A percentile compares a stretch with the other conserved stretches of the same genome.
These are phyloP conservation scores for Xylariaceae sp. DNA, from an alignment of 2,329 filamentous ascomycete species.

Conservation along the genomic window DNA sequence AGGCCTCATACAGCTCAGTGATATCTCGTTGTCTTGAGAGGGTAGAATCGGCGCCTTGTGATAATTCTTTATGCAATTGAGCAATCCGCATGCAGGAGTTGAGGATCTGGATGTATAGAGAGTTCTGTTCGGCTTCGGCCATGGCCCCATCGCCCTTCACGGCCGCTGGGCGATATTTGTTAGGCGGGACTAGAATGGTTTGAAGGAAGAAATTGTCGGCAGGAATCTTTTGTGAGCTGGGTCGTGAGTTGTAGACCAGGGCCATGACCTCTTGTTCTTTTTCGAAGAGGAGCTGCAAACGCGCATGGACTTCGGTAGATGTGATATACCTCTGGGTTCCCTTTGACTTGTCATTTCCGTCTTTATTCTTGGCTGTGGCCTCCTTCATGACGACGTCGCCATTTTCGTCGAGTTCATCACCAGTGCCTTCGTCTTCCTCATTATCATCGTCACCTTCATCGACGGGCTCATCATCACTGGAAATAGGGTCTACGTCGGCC, in stretches of 20 bases:
- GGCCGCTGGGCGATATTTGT: constrained; percentile 84
- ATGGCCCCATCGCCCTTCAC: constrained; percentile 76
- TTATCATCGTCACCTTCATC: constrained; percentile 36
- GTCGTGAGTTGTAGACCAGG: constrained; percentile 79
- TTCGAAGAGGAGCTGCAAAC: constrained; percentile 75
- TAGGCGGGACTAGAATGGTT: constrained; percentile 83
- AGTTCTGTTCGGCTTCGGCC: constrained; percentile 84
- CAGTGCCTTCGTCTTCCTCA: constrained; percentile 29
- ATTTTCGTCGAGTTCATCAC: constrained; percentile 49
- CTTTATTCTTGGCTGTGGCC: constrained; percentile 35
- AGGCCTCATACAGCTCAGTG: constrained; percentile 74
- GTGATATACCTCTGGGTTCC: constrained; percentile 79
- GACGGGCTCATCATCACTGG: constrained; percentile 38
- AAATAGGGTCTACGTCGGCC: constrained; percentile 58
- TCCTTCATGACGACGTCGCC: constrained; percentile 58
- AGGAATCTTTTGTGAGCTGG: constrained; percentile 57
- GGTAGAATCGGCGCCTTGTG: constrained; percentile 31
- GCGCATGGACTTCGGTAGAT: constrained; percentile 76
- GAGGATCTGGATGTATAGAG: constrained; percentile 80
- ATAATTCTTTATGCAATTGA: constrained; percentile 68
- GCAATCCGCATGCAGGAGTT: constrained; percentile 69
- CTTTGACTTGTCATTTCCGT: constrained; percentile 32
- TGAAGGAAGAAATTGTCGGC: constrained; percentile 95
- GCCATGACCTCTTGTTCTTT: constrained; percentile 80
- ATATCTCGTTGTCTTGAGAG: constrained; percentile 57